Percentiles rank a stretch among this genome's conserved stretches.
Evolutionary conservation across 2,329 filamentous ascomycete species (phyloP).

Genomic region (Tolypocladium amazonense): DNA sequence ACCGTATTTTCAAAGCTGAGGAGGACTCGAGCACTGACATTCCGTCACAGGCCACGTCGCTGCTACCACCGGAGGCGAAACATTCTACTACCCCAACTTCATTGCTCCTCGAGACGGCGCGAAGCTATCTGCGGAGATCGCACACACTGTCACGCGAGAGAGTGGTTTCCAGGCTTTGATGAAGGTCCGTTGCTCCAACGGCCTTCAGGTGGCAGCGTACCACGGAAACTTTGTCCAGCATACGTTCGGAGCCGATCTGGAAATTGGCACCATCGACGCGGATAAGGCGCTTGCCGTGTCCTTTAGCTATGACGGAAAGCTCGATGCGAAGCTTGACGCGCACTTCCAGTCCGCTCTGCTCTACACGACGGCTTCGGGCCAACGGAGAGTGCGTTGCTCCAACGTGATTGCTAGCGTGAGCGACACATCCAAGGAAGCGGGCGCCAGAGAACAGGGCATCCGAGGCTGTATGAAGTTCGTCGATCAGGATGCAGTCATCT

Average conservation of each 20-base stretch:
- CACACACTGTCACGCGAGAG: conserved; percentile 76
- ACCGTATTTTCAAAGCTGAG: background rate
- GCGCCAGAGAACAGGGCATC: conserved; percentile 39
- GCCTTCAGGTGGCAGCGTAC: conserved; percentile 85
- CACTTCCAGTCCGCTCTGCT: conserved; percentile 94
- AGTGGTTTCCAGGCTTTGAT: conserved; percentile 93
- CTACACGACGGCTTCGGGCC: conserved; percentile 83
- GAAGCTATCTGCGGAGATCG: conserved; percentile 76
- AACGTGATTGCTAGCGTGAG: conserved; percentile 91
- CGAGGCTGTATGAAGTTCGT: conserved; percentile 84
- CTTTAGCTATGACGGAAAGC: conserved; percentile 92
- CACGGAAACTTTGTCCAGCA: conserved; percentile 96
- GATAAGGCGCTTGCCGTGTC: conserved; percentile 89
- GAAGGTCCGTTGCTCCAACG: conserved; percentile 97
- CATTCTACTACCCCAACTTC: conserved; percentile 96
- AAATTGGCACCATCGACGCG: conserved; percentile 84
- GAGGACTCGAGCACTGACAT: conserved; percentile 7
- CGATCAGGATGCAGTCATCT: conserved; percentile 87
- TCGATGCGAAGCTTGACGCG: conserved; percentile 92
- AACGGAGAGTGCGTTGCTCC: conserved; percentile 83
- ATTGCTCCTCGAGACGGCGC: conserved; percentile 74
- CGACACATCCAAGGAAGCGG: conserved; percentile 42
- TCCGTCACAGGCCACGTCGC: conserved; percentile 59
- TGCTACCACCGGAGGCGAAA: conserved; percentile 84
- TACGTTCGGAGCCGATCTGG: conserved; percentile 86